Percentiles rank a stretch among this genome's conserved stretches.
Evolutionary conservation across 2,329 filamentous ascomycete species (phyloP).

Genomic region (Phoma herbarum): DNA sequence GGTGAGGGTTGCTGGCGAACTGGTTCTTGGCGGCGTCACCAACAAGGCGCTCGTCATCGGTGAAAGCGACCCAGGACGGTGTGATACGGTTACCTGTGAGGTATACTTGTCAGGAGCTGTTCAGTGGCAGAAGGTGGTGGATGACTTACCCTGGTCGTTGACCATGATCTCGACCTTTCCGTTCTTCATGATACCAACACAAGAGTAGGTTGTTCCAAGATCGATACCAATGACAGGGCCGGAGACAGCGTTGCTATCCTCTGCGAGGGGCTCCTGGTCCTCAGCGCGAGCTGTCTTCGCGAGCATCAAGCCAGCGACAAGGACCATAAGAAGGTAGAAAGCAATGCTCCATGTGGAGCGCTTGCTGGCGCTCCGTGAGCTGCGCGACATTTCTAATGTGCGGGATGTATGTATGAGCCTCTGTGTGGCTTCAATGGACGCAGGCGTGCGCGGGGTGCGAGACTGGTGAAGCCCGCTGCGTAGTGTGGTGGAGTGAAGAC

Average conservation of each 20-base stretch:
- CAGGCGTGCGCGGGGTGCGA: slow-evolving; percentile 28
- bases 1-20: slow-evolving; percentile 59
- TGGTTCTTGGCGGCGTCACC: slow-evolving; percentile 77
- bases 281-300: slow-evolving; percentile 78
- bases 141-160: slow-evolving; percentile 53
- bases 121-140: background rate
- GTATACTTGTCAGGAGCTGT: slow-evolving; percentile 35
- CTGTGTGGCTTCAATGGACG: slow-evolving; percentile 30
- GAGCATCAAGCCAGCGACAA: slow-evolving; percentile 84
- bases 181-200: slow-evolving; percentile 75
- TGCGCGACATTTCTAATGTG: slow-evolving; percentile 63
- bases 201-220: slow-evolving; percentile 93
- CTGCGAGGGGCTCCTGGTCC: slow-evolving; percentile 70
- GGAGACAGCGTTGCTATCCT: slow-evolving; percentile 64
- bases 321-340: slow-evolving; percentile 89
- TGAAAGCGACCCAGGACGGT: slow-evolving; percentile 89
- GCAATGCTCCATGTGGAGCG: slow-evolving; percentile 86
- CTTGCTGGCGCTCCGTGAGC: slow-evolving; percentile 72
- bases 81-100: slow-evolving; percentile 54
- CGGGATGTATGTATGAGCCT: slow-evolving; percentile 29
- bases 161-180: slow-evolving; percentile 55
- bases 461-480: slow-evolving; percentile 39
- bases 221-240: slow-evolving; percentile 77
- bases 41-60: slow-evolving; percentile 94
- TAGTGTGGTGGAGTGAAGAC: slow-evolving; percentile 26